phyloP scores from a whole-genome alignment of 352 stramenopile species.

The Phytophthora meadii region DNA sequence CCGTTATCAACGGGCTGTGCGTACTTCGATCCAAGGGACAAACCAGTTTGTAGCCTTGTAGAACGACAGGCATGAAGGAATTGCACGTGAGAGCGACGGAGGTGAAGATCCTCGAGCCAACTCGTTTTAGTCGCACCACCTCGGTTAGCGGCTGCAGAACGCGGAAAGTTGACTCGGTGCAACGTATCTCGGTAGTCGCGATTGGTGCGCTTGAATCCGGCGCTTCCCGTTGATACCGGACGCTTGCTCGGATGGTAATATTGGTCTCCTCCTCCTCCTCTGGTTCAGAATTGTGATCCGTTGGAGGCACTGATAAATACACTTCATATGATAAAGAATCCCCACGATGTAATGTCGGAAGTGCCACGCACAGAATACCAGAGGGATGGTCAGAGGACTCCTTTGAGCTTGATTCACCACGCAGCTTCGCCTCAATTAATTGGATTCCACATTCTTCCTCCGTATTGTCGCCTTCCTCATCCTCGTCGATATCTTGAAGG shows the following conservation, averaged over 20 bases:
- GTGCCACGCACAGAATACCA: slow-evolving; percentile 23
- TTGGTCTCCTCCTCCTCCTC: slow-evolving; percentile 8
- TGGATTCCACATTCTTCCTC: slow-evolving; percentile 26
- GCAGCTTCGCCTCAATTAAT: slow-evolving; percentile 20
- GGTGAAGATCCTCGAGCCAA: slow-evolving; percentile 34
- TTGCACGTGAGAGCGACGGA: slow-evolving; percentile 55
- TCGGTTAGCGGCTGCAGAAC: slow-evolving; percentile 44
- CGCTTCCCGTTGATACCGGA: slow-evolving; percentile 34
- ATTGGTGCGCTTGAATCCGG: slow-evolving; percentile 12
- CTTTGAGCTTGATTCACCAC: background rate
- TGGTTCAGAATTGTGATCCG: slow-evolving; percentile 11
- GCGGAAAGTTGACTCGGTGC: slow-evolving; percentile 36
- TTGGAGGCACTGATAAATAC: slow-evolving; percentile 27
- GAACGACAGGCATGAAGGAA: slow-evolving; percentile 23
- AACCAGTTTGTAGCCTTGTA: slow-evolving; percentile 46
- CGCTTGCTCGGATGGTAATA: slow-evolving; percentile 28
- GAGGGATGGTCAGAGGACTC: background rate
- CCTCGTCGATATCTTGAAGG: slow-evolving; percentile 5
- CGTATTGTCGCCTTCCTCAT: slow-evolving; percentile 12
- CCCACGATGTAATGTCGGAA: slow-evolving; percentile 31
- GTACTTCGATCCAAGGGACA: background rate
- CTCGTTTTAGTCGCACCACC: slow-evolving; percentile 45
- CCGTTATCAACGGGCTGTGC: background rate
- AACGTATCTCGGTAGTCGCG: slow-evolving; percentile 32
- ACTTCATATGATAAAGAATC: slow-evolving; percentile 32